phyloP scores from a whole-genome alignment of 2,329 filamentous ascomycete species.

The Emericellopsis cladophorae region DNA sequence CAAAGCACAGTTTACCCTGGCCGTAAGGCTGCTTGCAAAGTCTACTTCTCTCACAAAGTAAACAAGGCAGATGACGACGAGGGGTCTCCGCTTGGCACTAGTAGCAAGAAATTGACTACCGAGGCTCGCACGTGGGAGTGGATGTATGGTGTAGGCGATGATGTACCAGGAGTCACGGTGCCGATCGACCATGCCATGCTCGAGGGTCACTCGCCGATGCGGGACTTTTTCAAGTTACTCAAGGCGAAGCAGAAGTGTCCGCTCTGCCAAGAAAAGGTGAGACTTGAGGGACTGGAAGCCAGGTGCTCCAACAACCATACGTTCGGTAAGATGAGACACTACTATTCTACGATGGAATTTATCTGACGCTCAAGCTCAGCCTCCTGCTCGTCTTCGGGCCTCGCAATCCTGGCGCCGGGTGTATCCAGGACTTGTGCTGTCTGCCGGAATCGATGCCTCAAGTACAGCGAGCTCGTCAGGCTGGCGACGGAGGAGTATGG shows the following conservation, averaged over 20 bases:
- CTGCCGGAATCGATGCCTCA: conserved; percentile 38
- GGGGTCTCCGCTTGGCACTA: background rate
- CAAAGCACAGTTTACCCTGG: conserved; percentile 36
- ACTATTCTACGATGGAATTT: background rate
- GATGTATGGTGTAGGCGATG: conserved; percentile 41
- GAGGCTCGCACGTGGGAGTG: conserved; percentile 44
- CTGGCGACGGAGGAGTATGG: conserved; percentile 18
- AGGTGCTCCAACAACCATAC: conserved; percentile 24
- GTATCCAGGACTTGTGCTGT: conserved; percentile 41
- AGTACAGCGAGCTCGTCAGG: conserved; percentile 24
- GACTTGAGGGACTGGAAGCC: conserved; percentile 18
- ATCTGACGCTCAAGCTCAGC: conserved; percentile 16
- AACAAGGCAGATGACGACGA: background rate
- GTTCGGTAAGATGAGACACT: conserved; percentile 19
- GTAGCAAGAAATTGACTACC: conserved; percentile 25
- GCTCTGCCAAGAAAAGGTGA: conserved; percentile 28
- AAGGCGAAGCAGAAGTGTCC: conserved; percentile 27
- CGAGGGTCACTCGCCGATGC: conserved; percentile 12
- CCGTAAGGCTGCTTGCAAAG: conserved; percentile 21
- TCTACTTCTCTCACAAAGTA: conserved; percentile 15
- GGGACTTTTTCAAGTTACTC: conserved; percentile 23
- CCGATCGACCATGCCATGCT: conserved; percentile 4
- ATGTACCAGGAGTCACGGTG: conserved; percentile 27
- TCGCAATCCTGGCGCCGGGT: conserved; percentile 41
- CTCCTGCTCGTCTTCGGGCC: conserved; percentile 38